Conservation (phyloP, 2,329 filamentous ascomycete genomes). For the Escovopsis sp. region DNA sequence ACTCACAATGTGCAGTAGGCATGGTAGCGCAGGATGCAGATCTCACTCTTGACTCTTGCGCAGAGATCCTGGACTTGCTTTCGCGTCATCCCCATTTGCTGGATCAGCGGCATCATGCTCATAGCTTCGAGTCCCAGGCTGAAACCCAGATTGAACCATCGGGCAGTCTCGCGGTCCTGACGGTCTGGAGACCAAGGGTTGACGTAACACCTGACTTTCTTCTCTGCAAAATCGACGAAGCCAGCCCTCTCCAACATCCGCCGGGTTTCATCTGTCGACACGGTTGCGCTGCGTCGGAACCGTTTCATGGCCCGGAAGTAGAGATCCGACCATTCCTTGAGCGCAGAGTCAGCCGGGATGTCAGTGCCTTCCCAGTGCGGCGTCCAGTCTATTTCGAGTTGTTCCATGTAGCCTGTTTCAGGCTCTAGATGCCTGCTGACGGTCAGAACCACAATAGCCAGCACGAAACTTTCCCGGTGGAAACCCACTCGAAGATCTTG, state of each 20-base stretch:
- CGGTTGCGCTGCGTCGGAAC: slow-evolving; percentile 49
- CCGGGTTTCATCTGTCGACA: slow-evolving; percentile 35
- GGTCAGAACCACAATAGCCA: not conserved
- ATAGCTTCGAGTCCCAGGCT: slow-evolving; percentile 59
- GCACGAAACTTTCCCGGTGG: not conserved
- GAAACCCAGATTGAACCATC: slow-evolving; percentile 73
- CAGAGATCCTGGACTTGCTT: slow-evolving; percentile 50
- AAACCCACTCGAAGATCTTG: slow-evolving; percentile 48
- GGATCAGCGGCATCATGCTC: slow-evolving; percentile 57
- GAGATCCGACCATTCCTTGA: slow-evolving; percentile 55
- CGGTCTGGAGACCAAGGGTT: slow-evolving; percentile 57
- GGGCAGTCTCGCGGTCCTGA: slow-evolving; percentile 52
- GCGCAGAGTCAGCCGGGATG: slow-evolving; percentile 38
- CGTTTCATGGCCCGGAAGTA: slow-evolving; percentile 53
- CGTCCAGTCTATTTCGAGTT: slow-evolving; percentile 75
- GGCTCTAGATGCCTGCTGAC: slow-evolving; percentile 55
- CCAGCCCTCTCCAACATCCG: slow-evolving; percentile 52
- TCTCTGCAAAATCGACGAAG: slow-evolving; percentile 65
- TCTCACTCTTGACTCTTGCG: slow-evolving; percentile 49
- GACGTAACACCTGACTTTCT: slow-evolving; percentile 53
- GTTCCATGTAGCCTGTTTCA: slow-evolving; percentile 63
- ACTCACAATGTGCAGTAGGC: slow-evolving; percentile 68
- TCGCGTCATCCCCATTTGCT: slow-evolving; percentile 27
- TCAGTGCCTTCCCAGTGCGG: slow-evolving; percentile 58
- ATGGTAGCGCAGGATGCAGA: slow-evolving; percentile 52